Percentiles rank a stretch among this genome's conserved stretches.
phyloP scores from a whole-genome alignment of 1,284 basidiomycete species.

The Chondrostereum purpureum region DNA sequence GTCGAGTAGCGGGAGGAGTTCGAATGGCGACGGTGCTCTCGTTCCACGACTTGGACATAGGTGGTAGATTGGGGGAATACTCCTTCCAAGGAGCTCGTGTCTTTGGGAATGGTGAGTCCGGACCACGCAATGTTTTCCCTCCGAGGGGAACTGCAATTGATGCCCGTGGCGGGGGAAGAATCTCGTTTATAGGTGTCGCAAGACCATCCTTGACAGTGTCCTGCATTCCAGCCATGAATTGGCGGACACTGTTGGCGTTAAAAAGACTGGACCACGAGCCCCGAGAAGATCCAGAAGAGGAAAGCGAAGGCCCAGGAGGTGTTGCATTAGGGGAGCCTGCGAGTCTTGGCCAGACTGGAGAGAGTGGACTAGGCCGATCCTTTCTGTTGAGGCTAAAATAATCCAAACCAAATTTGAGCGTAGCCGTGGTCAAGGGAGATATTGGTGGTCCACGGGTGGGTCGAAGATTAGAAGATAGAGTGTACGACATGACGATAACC shows the following conservation, averaged over 20 bases:
- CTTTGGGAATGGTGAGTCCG: conserved; percentile 12
- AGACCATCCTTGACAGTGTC: conserved; percentile 41
- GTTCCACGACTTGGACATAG: conserved; percentile 50
- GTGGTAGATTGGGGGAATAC: conserved; percentile 18
- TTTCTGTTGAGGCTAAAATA: conserved; percentile 43
- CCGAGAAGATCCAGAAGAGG: conserved; percentile 46
- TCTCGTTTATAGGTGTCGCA: conserved; percentile 30
- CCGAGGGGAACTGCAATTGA: conserved; percentile 24
- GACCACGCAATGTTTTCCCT: conserved; percentile 14
- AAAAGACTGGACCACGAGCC: conserved; percentile 75
- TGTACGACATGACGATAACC: conserved; percentile 16
- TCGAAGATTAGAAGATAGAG: background rate
- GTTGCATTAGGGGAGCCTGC: conserved; percentile 28
- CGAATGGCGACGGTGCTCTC: conserved; percentile 31
- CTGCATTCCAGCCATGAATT: conserved; percentile 53
- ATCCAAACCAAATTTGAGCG: conserved; percentile 27
- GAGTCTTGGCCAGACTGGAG: conserved; percentile 32
- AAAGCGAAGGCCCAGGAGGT: conserved; percentile 28
- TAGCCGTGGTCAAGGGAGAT: conserved; percentile 13
- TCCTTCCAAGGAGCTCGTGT: conserved; percentile 14
- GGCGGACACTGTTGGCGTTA: conserved; percentile 54
- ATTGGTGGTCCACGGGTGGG: conserved; percentile 1
- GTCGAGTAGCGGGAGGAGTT: too few species aligned
- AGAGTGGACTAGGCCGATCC: conserved; percentile 22
- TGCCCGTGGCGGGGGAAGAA: conserved; percentile 13